Base-by-base conservation (phyloP, 495 filamentous ascomycete species). In the Lentithecium fluviatile region DNA sequence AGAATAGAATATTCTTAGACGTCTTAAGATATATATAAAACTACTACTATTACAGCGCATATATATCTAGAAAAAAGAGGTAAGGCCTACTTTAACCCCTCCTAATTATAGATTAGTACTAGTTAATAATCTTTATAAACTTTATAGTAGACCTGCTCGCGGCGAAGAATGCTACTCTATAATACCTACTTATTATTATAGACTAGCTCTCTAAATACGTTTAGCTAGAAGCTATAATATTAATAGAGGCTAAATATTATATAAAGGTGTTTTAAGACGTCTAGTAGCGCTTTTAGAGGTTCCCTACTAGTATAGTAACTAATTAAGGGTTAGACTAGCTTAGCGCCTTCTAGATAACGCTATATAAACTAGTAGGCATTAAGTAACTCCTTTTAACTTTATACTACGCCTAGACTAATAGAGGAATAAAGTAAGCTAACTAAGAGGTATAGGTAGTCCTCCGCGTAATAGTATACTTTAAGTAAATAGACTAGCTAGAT, bases 381-480 rank as follows among this genome's bases (percentile, higher is more conserved):
- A 26, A 49, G 6, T 49, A 49, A 49, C 23, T 21, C 5, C 15
- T 49, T 2, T 49, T 49, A 23, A 49, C 23, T 10, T 6, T 26
- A 23, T 49, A 49, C 23, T 49, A 49, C 23, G 5, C 23, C n/a
- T 49, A 49, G 15, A 49, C 23, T 20, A 23, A 49, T 49, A 49
- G 15, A 23, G 23, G 19, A 6, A 49, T 49, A 49, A 19, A 49
- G 15, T 20, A 26, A 15, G 46, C 6, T 5, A 49, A 49, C 15
- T 49, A 49, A 23, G 46, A 49, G 23, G 46, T 49, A 7, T 49
- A 49, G 23, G 15, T 49, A 49, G 46, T 49, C 2, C 23, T 49
- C 7, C 13, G 23, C 5, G 15, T 49, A 49, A 49, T 49, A 49
- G 15, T 49, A 4, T 23, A 49, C 17, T 49, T 49, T 26, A 21